phyloP scores from a whole-genome alignment of 2,329 filamentous ascomycete genomes.

The Seiridium unicorne region DNA sequence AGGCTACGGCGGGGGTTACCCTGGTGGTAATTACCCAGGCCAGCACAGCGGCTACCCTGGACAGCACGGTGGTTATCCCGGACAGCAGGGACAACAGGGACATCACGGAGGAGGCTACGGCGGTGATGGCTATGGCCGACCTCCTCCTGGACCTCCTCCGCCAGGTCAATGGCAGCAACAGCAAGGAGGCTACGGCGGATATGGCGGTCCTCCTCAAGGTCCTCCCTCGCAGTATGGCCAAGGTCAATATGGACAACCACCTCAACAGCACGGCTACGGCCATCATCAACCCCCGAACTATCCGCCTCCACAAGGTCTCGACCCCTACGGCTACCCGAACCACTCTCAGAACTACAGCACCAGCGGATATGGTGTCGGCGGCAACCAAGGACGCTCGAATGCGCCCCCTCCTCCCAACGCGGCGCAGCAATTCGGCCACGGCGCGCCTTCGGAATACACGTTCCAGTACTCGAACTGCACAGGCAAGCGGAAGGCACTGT shows the following conservation, averaged over 20 bases:
- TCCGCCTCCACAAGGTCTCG: conserved; percentile 40
- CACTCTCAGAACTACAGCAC: conserved; percentile 17
- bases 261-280: conserved; percentile 11
- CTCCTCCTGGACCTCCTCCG: conserved; percentile 5
- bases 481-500: conserved; percentile 68
- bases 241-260: conserved; percentile 8
- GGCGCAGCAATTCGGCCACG: conserved; percentile 62
- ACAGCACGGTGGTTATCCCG: background rate
- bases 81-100: background rate
- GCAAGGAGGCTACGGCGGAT: conserved; percentile 19
- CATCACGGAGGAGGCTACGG: conserved; percentile 5
- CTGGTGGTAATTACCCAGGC: conserved; percentile 1
- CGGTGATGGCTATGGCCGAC: conserved; percentile 9
- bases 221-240: conserved; percentile 8
- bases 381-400: conserved; percentile 12
- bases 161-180: conserved; percentile 3
- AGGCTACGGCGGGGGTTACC: conserved; percentile 12
- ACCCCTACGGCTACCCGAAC: conserved; percentile 46
- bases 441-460: conserved; percentile 65
- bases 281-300: conserved; percentile 22
- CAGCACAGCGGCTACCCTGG: conserved; percentile 3
- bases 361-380: conserved; percentile 25
- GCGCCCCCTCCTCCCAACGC: conserved; percentile 42
- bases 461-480: conserved; percentile 78
- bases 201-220: conserved; percentile 10